These are phyloP conservation scores for Penicillium canescens DNA, from an alignment of 495 filamentous ascomycete genomes.

Conservation along the genomic window DNA sequence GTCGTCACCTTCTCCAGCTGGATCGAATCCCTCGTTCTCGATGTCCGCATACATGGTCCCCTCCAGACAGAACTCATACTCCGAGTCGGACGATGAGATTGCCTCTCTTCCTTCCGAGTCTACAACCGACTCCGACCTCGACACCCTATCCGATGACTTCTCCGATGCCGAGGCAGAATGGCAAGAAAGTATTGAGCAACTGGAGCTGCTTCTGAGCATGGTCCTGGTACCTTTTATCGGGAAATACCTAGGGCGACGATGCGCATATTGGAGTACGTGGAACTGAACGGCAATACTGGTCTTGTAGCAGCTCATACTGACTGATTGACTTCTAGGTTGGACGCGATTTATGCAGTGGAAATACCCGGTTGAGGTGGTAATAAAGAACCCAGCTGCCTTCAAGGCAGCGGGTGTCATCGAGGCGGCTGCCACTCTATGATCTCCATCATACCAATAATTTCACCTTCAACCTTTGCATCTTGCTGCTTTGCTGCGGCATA, in stretches of 20 bases:
- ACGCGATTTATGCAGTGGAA: conserved; percentile 76
- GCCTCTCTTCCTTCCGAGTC: conserved; percentile 78
- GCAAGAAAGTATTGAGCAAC: conserved; percentile 88
- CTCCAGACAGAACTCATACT: conserved; percentile 37
- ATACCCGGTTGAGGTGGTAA: conserved; percentile 65
- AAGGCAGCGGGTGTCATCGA: conserved; percentile 67
- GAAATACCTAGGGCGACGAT: conserved; percentile 89
- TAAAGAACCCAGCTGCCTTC: conserved; percentile 58
- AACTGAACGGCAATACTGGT: not conserved
- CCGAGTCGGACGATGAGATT: conserved; percentile 63
- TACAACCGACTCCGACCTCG: conserved; percentile 57
- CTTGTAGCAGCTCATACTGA: not conserved
- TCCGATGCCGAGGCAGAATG: conserved; percentile 91
- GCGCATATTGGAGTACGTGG: conserved; percentile 88
- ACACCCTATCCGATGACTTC: conserved; percentile 54
- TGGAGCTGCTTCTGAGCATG: conserved; percentile 91
- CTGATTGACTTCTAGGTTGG: conserved; percentile 53
- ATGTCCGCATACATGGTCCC: conserved; percentile 45
- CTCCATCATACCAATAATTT: not conserved
- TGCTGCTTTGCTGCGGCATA: not conserved
- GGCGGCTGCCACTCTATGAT: conserved; percentile 69
- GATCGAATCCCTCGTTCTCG: conserved; percentile 44
- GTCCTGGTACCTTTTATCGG: conserved; percentile 89
- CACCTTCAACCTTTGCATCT: not conserved
- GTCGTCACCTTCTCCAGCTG: conserved; percentile 30